Percentiles rank a stretch among this genome's conserved stretches.
Evolutionary conservation across 306 rosid species (phyloP).

Genomic region (Oemleria cerasiformis): DNA sequence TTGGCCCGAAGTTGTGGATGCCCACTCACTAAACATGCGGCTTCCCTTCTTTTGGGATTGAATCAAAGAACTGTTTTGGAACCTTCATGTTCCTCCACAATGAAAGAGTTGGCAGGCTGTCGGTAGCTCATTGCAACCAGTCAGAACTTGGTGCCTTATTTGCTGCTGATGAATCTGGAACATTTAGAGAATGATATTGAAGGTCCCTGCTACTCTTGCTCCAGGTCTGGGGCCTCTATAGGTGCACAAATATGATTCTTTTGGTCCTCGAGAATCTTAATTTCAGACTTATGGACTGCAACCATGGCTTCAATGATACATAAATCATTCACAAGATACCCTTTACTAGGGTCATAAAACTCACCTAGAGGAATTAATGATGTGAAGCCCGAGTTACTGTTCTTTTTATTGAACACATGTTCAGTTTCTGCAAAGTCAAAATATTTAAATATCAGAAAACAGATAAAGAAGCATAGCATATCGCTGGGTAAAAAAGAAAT

Average conservation of each 20-base stretch:
- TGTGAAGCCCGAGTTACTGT: constrained; percentile 8
- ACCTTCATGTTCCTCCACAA: not conserved
- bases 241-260: not conserved
- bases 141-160: not conserved
- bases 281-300: not conserved
- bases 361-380: constrained; percentile 5
- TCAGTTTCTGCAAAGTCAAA: constrained; percentile 2
- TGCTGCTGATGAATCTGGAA: not conserved
- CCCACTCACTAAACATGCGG: not conserved
- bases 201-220: not conserved
- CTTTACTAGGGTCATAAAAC: not conserved
- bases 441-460: not conserved
- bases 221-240: not conserved
- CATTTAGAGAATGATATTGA: not conserved
- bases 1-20: not conserved
- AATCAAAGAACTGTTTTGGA: not conserved
- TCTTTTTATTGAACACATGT: constrained; percentile 2
- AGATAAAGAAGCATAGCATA: not conserved
- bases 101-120: not conserved
- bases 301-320: constrained; percentile 12
- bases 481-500: not conserved
- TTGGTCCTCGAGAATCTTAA: not conserved
- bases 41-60: not conserved
- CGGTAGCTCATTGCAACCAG: not conserved
- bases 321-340: constrained; percentile 9